Evolutionary conservation across 148 eudicot genomes (phyloP).

Genomic region (Drosera capensis): DNA sequence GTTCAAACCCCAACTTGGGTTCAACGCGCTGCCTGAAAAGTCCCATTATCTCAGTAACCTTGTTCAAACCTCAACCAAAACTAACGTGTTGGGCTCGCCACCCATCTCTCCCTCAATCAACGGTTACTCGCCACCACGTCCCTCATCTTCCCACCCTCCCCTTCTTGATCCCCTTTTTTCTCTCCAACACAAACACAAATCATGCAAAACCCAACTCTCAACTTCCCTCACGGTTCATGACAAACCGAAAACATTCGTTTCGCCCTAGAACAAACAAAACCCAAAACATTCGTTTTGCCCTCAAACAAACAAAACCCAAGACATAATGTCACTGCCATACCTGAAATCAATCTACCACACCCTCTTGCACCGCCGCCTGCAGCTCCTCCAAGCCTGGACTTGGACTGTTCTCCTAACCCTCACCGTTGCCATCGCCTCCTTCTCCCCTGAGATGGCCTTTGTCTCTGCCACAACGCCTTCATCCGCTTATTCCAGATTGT

Average conservation of each 20-base stretch:
- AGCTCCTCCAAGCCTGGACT: slow-evolving; percentile 10
- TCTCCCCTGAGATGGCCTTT: slow-evolving; percentile 21
- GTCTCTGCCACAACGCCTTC: slow-evolving; percentile 11
- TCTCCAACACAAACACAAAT: background rate
- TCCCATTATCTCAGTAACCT: too few species aligned
- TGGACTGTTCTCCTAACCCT: slow-evolving; percentile 13
- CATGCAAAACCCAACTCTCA: background rate
- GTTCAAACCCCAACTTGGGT: too few species aligned
- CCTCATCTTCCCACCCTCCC: background rate
- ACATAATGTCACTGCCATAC: slow-evolving; percentile 9
- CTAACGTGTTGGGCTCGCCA: too few species aligned
- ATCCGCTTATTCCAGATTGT: slow-evolving; percentile 10
- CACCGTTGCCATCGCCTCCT: slow-evolving; percentile 14
- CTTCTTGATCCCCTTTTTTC: background rate
- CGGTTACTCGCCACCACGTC: background rate
- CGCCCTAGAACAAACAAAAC: too few species aligned
- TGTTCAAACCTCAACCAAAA: too few species aligned
- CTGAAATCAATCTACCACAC: slow-evolving; percentile 5
- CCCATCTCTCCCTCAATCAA: too few species aligned
- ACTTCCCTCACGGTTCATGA: too few species aligned
- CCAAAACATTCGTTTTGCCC: too few species aligned
- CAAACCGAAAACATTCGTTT: too few species aligned
- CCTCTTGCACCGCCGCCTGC: background rate
- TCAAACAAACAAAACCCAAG: background rate
- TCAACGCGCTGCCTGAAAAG: too few species aligned